phyloP scores from a whole-genome alignment of 2,329 filamentous ascomycete species.

The Xylariaceae sp. region DNA sequence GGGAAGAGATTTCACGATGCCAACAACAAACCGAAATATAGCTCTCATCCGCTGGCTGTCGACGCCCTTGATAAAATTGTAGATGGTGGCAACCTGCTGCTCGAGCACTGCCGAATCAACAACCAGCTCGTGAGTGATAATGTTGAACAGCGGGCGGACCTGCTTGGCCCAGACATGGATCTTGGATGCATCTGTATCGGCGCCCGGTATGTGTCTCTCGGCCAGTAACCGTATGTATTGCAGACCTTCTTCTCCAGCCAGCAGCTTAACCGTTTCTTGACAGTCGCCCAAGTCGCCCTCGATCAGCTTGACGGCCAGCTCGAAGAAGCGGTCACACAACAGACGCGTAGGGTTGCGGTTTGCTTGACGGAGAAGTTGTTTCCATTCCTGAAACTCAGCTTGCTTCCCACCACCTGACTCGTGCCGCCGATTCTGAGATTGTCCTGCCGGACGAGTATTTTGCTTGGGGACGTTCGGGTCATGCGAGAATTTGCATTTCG shows the following conservation, averaged over 20 bases:
- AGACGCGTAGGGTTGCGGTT: constrained; percentile 1
- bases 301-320: constrained; percentile 9
- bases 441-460: neutral
- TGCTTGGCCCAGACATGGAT: constrained; percentile 9
- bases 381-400: constrained; percentile 37
- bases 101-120: constrained; percentile 12
- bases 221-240: constrained; percentile 11
- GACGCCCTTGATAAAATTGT: constrained; percentile 11
- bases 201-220: constrained; percentile 9
- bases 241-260: constrained; percentile 11
- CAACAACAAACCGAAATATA: constrained; percentile 8
- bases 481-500: constrained; percentile 14
- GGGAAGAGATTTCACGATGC: neutral
- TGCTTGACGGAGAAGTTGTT: constrained; percentile 12
- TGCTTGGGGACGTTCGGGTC: neutral
- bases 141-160: constrained; percentile 12
- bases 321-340: constrained; percentile 6
- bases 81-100: constrained; percentile 9
- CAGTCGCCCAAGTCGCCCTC: constrained; percentile 7
- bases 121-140: constrained; percentile 15
- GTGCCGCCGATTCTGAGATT: neutral
- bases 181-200: constrained; percentile 1
- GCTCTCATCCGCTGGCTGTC: constrained; percentile 10
- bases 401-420: neutral
- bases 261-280: constrained; percentile 9